Percentiles rank a stretch among this genome's conserved stretches.
Evolutionary conservation across 2,329 filamentous ascomycete genomes (phyloP).

Genomic region (Epichloe uncinata): DNA sequence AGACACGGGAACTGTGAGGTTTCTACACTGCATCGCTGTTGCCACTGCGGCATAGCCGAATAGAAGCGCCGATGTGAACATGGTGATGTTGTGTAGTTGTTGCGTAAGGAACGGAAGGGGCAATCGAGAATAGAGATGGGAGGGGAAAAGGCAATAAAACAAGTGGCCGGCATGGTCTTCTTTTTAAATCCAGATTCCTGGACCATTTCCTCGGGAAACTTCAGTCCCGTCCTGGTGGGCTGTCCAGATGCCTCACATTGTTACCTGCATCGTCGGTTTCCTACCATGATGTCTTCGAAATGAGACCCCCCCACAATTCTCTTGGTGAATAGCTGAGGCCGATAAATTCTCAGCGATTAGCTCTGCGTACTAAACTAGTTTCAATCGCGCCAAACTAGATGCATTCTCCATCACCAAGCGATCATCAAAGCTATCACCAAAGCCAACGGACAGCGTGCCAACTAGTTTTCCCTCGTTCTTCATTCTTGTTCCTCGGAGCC

Average conservation of each 20-base stretch:
- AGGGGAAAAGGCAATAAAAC: background rate
- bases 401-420: background rate
- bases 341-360: background rate
- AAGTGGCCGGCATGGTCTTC: background rate
- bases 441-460: background rate
- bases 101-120: too few relatives aligned
- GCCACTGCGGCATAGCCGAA: conserved; percentile 15
- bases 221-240: background rate
- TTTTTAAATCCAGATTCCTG: background rate
- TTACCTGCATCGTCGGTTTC: background rate
- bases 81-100: background rate
- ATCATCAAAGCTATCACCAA: background rate
- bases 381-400: background rate
- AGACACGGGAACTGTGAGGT: conserved; percentile 42
- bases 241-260: background rate
- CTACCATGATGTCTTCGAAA: background rate
- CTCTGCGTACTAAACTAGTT: background rate
- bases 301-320: background rate
- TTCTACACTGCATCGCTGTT: conserved; percentile 26
- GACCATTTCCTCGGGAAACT: background rate
- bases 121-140: background rate
- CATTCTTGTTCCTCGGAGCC: background rate
- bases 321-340: background rate
- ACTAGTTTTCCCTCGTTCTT: background rate
- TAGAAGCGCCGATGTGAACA: conserved; percentile 12